A percentile compares a stretch with the other conserved stretches of the same genome.
phyloP scores from a whole-genome alignment of 2,329 filamentous ascomycete species.

The Colletotrichum eremochloae region DNA sequence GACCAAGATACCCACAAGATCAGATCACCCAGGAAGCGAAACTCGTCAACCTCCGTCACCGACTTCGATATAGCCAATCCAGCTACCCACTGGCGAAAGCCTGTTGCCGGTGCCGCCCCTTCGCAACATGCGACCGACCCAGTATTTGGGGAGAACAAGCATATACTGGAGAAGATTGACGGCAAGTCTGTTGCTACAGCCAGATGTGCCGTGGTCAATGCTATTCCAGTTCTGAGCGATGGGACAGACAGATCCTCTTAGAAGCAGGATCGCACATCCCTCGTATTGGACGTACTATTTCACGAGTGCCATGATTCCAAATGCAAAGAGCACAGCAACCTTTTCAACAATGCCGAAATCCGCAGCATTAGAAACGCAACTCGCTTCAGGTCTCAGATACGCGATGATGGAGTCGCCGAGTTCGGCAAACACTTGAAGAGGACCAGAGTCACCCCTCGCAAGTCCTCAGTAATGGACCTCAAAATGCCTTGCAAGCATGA shows the following conservation, averaged over 20 bases:
- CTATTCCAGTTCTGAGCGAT: background rate
- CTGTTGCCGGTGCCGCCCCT: conserved; percentile 13
- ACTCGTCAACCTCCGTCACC: conserved; percentile 1
- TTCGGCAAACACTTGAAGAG: conserved; percentile 22
- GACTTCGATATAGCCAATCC: conserved; percentile 21
- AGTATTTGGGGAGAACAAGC: background rate
- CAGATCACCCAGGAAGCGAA: conserved; percentile 11
- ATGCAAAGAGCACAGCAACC: conserved; percentile 17
- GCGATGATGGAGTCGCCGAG: conserved; percentile 2
- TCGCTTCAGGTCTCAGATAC: conserved; percentile 25
- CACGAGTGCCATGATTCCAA: conserved; percentile 25
- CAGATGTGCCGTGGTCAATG: conserved; percentile 4
- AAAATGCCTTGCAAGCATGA: conserved; percentile 1
- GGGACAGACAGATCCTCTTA: conserved; percentile 5
- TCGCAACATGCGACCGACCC: conserved; percentile 14
- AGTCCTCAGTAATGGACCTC: conserved; percentile 28
- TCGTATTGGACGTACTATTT: conserved; percentile 33
- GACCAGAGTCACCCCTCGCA: conserved; percentile 23
- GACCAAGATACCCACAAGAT: background rate
- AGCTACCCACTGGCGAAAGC: conserved; percentile 28
- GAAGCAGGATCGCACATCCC: conserved; percentile 23
- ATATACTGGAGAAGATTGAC: background rate
- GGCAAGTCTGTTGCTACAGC: background rate
- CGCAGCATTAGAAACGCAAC: conserved; percentile 32
- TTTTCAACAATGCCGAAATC: conserved; percentile 37